Percentiles rank a stretch among this genome's conserved stretches.
phyloP scores from a whole-genome alignment of 2,329 filamentous ascomycete species.

The Purpureocillium lavendulum region DNA sequence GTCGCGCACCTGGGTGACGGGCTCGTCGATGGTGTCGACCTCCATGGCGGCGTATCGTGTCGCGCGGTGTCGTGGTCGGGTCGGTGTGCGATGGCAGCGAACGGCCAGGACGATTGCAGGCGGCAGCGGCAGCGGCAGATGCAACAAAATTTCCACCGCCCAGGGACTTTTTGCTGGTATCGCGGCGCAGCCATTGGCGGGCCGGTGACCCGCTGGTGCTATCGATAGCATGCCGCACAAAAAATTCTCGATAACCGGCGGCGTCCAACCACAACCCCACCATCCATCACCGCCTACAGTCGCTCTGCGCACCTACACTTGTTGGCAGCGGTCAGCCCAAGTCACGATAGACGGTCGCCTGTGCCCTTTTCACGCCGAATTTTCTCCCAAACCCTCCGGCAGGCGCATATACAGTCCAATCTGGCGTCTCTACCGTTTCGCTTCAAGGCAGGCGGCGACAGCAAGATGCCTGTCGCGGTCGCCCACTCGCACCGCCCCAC shows the following conservation, averaged over 20 bases:
- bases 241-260: constrained; percentile 25
- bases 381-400: no score
- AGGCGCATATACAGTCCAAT: constrained; percentile 22
- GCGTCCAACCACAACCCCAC: constrained; percentile 21
- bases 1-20: constrained; percentile 28
- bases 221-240: constrained; percentile 29
- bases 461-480: constrained; percentile 66
- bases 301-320: neutral
- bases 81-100: neutral
- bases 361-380: no score
- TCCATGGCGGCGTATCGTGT: constrained; percentile 24
- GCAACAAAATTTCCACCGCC: constrained; percentile 26
- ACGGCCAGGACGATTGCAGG: constrained; percentile 1
- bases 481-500: constrained; percentile 86
- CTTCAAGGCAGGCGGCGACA: constrained; percentile 73
- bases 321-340: constrained; percentile 2
- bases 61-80: no score
- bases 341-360: neutral
- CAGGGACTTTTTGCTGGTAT: constrained; percentile 14
- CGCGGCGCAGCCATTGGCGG: constrained; percentile 17
- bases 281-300: constrained; percentile 17
- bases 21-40: constrained; percentile 24
- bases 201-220: constrained; percentile 5
- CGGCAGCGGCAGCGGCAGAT: constrained; percentile 8
- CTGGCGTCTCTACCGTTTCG: constrained; percentile 71